Evolutionary conservation across 1,284 basidiomycete genomes (phyloP).

Genomic region (Austroboletus novae-zelandiae): DNA sequence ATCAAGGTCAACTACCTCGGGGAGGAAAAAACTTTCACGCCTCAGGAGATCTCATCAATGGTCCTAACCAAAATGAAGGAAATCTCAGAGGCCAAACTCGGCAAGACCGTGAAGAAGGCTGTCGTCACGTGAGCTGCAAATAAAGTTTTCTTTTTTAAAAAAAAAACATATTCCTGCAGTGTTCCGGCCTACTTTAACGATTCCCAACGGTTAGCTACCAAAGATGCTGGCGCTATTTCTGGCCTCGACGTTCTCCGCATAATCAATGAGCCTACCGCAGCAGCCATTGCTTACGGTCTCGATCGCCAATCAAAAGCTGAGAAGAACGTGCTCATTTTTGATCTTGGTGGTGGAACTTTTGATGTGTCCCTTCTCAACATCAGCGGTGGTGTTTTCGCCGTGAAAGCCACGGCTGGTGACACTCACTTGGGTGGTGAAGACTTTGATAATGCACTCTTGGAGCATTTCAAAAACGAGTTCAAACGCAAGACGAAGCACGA

Average conservation of each 20-base stretch:
- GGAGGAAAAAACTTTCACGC: constrained; percentile 94
- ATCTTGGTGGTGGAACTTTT: constrained; percentile 98
- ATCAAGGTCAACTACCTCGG: constrained; percentile 94
- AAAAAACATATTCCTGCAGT: constrained; percentile 33
- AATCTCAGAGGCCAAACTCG: constrained; percentile 97
- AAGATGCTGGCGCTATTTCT: constrained; percentile 91
- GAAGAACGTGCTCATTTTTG: constrained; percentile 99
- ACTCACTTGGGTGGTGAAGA: constrained; percentile 98
- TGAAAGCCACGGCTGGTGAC: constrained; percentile 97
- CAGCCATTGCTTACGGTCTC: constrained; percentile 93
- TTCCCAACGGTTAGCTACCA: constrained; percentile 93
- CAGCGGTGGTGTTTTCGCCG: constrained; percentile 95
- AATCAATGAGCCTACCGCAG: constrained; percentile 96
- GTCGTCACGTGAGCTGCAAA: constrained; percentile 74
- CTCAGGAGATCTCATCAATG: constrained; percentile 99
- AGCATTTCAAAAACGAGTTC: constrained; percentile 99
- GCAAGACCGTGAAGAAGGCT: constrained; percentile 93
- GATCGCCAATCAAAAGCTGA: constrained; percentile 87
- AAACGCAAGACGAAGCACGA: constrained; percentile 97
- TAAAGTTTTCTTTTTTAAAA: not conserved
- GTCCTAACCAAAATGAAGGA: constrained; percentile 99
- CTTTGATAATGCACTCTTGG: constrained; percentile 96
- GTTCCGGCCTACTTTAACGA: constrained; percentile 98
- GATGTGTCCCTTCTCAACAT: constrained; percentile 98
- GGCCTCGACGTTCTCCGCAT: constrained; percentile 96